These are phyloP conservation scores for Aspergillus ellipticus DNA, from an alignment of 495 filamentous ascomycete genomes.

Conservation along the genomic window DNA sequence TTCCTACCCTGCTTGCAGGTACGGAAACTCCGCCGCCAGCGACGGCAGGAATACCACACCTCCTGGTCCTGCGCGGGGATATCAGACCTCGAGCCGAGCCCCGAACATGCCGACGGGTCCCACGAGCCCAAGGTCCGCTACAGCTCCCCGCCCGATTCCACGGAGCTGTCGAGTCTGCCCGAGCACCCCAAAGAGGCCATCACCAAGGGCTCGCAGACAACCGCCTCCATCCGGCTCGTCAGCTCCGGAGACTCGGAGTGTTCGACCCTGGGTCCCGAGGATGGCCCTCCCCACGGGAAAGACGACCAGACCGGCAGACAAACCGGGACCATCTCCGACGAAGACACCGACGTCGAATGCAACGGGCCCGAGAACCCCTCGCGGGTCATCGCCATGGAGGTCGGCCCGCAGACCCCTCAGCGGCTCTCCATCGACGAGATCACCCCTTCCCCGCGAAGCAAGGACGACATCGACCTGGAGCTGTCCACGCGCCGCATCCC, in stretches of 20 bases:
- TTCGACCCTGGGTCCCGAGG: neutral
- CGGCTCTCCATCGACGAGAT: neutral
- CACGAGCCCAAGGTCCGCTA: neutral
- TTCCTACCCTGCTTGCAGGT: slow-evolving; percentile 14
- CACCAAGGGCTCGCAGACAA: neutral
- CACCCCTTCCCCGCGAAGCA: neutral
- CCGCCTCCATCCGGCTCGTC: slow-evolving; percentile 15
- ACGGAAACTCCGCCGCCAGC: neutral
- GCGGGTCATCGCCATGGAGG: neutral
- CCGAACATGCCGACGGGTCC: neutral
- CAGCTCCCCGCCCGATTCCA: neutral
- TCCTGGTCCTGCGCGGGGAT: neutral
- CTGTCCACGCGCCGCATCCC: neutral
- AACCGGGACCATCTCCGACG: neutral
- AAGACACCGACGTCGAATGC: neutral
- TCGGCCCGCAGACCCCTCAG: neutral
- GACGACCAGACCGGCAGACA: neutral
- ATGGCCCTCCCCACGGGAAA: neutral
- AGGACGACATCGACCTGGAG: slow-evolving; percentile 1
- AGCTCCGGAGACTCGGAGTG: slow-evolving; percentile 6
- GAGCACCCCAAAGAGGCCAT: neutral
- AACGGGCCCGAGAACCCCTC: neutral
- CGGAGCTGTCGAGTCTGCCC: neutral
- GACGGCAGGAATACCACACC: neutral
- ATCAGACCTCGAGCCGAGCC: neutral